Evolutionary conservation across 2,329 filamentous ascomycete species (phyloP).

Genomic region (Arthrinium puccinioides): DNA sequence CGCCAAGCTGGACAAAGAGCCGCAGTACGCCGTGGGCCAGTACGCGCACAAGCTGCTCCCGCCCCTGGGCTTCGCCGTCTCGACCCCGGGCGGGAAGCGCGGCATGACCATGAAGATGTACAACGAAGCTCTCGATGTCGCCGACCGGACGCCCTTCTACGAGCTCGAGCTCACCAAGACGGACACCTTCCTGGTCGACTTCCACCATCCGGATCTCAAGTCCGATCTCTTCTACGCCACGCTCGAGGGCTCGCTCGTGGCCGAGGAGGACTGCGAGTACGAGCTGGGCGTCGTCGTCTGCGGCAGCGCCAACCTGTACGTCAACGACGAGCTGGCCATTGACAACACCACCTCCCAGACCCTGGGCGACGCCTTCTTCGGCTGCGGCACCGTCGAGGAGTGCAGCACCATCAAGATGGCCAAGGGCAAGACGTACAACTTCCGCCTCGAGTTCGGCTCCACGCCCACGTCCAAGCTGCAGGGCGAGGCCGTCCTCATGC

Average conservation of each 20-base stretch:
- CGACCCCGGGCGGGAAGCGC: constrained; percentile 40
- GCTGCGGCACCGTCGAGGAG: constrained; percentile 56
- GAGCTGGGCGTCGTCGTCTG: constrained; percentile 61
- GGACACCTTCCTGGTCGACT: constrained; percentile 42
- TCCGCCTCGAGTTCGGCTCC: constrained; percentile 53
- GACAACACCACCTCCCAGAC: constrained; percentile 60
- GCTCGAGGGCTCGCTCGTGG: constrained; percentile 52
- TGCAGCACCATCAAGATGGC: constrained; percentile 49
- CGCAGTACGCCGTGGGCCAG: constrained; percentile 50
- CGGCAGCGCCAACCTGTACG: constrained; percentile 57
- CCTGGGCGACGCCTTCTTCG: constrained; percentile 58
- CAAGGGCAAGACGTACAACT: constrained; percentile 50
- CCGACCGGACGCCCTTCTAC: constrained; percentile 42
- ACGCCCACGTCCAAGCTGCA: constrained; percentile 49
- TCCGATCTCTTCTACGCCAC: constrained; percentile 50
- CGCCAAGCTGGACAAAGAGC: constrained; percentile 35
- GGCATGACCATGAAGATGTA: constrained; percentile 59
- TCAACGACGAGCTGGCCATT: constrained; percentile 55
- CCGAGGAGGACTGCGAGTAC: constrained; percentile 53
- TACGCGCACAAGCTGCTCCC: constrained; percentile 61
- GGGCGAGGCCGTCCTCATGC: constrained; percentile 42
- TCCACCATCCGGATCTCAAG: constrained; percentile 44
- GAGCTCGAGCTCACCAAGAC: constrained; percentile 39
- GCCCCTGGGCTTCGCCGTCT: constrained; percentile 45
- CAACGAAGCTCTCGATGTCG: constrained; percentile 45